Percentiles rank a stretch among this genome's conserved stretches.
phyloP scores from a whole-genome alignment of 352 stramenopile genomes.

The Phytophthora aleatoria region DNA sequence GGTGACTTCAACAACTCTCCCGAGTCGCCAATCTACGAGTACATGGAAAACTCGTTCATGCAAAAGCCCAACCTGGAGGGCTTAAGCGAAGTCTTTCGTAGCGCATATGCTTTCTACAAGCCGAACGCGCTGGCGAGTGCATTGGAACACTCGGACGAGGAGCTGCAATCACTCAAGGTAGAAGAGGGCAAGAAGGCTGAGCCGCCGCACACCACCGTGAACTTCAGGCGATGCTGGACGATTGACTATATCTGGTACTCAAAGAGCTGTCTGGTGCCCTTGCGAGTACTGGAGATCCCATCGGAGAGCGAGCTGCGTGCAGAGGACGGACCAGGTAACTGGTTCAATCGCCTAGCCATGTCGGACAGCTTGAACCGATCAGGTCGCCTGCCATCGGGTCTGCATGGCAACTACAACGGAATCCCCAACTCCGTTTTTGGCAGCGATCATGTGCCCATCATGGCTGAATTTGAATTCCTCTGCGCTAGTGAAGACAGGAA shows the following conservation, averaged over 20 bases:
- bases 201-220: conserved; percentile 85
- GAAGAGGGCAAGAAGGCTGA: conserved; percentile 62
- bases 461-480: conserved; percentile 86
- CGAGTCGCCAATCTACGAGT: conserved; percentile 84
- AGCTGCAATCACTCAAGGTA: conserved; percentile 34
- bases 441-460: conserved; percentile 87
- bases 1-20: conserved; percentile 91
- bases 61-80: conserved; percentile 81
- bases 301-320: conserved; percentile 64
- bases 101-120: conserved; percentile 73
- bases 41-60: conserved; percentile 90
- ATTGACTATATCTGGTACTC: conserved; percentile 93
- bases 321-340: conserved; percentile 78
- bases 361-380: conserved; percentile 71
- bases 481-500: conserved; percentile 26
- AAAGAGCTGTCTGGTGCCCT: conserved; percentile 60
- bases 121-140: conserved; percentile 51
- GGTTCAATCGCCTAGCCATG: conserved; percentile 78
- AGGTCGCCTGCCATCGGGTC: conserved; percentile 60
- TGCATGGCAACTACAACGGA: conserved; percentile 86
- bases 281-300: conserved; percentile 73
- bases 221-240: conserved; percentile 87
- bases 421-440: conserved; percentile 87
- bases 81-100: conserved; percentile 68
- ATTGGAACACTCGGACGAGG: conserved; percentile 32